Percentiles rank a stretch among this genome's conserved stretches.
These are phyloP conservation scores for Leishmania turanica DNA, from an alignment of 208 protist genomes.

Conservation along the genomic window DNA sequence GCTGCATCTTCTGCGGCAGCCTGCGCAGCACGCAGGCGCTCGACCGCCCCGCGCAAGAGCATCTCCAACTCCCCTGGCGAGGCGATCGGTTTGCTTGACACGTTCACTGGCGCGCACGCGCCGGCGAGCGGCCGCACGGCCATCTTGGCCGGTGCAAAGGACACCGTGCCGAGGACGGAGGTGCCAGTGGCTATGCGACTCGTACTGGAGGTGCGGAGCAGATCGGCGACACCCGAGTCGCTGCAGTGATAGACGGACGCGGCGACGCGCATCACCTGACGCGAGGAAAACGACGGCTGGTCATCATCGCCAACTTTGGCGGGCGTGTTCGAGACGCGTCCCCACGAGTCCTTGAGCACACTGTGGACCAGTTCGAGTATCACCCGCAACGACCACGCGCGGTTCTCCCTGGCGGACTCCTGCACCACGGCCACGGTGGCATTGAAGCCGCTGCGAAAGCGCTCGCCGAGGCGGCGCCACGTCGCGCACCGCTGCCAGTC, in stretches of 20 bases:
- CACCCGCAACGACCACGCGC: constrained; percentile 20
- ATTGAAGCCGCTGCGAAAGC: constrained; percentile 17
- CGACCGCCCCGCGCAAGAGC: constrained; percentile 22
- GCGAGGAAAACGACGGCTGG: background rate
- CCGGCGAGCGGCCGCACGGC: constrained; percentile 16
- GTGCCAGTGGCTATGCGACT: constrained; percentile 7
- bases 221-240: constrained; percentile 18
- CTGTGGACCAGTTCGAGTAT: constrained; percentile 19
- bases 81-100: constrained; percentile 5
- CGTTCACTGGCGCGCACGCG: constrained; percentile 6
- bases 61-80: constrained; percentile 17
- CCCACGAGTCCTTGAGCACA: constrained; percentile 15
- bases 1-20: background rate
- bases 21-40: constrained; percentile 19
- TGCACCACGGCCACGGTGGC: constrained; percentile 24
- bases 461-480: constrained; percentile 15
- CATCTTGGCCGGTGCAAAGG: constrained; percentile 6
- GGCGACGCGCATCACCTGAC: constrained; percentile 25
- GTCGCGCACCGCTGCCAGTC: constrained; percentile 6
- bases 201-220: constrained; percentile 18
- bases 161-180: background rate
- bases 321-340: background rate
- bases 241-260: constrained; percentile 30
- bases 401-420: constrained; percentile 6
- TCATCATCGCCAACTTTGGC: background rate